These are phyloP conservation scores for Leccinellum albellum DNA, from an alignment of 768 basidiomycete genomes.

Conservation along the genomic window DNA sequence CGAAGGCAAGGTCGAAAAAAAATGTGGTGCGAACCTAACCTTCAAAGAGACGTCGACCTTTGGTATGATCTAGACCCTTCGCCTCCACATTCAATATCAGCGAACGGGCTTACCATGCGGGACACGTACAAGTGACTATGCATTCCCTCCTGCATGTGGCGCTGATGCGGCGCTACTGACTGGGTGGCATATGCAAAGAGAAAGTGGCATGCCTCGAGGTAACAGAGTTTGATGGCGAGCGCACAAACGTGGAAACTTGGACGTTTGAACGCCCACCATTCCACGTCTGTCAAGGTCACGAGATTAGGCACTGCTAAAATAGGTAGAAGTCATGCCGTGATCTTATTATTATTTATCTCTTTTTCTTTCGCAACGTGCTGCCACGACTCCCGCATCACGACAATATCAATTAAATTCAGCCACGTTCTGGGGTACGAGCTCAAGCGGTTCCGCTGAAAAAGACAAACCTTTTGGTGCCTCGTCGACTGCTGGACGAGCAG, in stretches of 20 bases:
- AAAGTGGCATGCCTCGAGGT: constrained; percentile 24
- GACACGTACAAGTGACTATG: not conserved
- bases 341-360: not conserved
- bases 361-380: not conserved
- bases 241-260: constrained; percentile 1
- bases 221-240: constrained; percentile 26
- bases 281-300: constrained; percentile 13
- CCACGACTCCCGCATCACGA: constrained; percentile 3
- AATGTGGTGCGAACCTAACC: not conserved
- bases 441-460: constrained; percentile 18
- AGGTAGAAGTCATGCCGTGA: constrained; percentile 6
- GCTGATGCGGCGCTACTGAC: constrained; percentile 6
- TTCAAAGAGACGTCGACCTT: not conserved
- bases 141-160: constrained; percentile 17
- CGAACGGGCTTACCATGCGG: constrained; percentile 9
- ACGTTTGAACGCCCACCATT: not conserved
- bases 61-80: not conserved
- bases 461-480: not conserved
- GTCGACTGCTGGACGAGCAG: not conserved
- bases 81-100: constrained; percentile 14
- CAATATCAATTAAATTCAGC: constrained; percentile 1
- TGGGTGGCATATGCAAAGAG: not conserved
- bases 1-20: not conserved
- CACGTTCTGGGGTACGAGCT: constrained; percentile 29
- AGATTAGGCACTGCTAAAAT: constrained; percentile 10